Percentiles rank a stretch among this genome's conserved stretches.
Evolutionary conservation across 2,329 filamentous ascomycete species (phyloP).

Genomic region (Ophiostoma pallidulum): DNA sequence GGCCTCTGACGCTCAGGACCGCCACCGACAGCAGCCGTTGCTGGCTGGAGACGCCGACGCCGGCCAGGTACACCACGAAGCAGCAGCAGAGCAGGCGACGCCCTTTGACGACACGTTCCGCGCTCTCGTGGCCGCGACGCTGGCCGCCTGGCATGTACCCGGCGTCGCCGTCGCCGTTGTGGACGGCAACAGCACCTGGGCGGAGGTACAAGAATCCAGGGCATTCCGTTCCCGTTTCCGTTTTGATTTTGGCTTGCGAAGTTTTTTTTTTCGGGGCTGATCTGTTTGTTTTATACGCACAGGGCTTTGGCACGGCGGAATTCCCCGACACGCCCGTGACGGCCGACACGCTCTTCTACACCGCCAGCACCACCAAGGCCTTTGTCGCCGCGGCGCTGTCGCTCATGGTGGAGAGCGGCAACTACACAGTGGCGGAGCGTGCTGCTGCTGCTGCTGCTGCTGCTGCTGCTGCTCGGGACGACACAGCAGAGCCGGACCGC

Average conservation of each 20-base stretch:
- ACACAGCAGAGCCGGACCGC: too few relatives aligned
- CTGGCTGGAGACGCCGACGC: not conserved
- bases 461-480: too few relatives aligned
- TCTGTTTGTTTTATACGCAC: too few relatives aligned
- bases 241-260: too few relatives aligned
- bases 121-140: slow-evolving; percentile 10
- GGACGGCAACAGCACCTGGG: slow-evolving; percentile 32
- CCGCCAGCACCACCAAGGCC: slow-evolving; percentile 45
- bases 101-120: slow-evolving; percentile 14
- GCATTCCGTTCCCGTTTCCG: too few relatives aligned
- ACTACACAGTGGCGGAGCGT: slow-evolving; percentile 18
- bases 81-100: slow-evolving; percentile 2
- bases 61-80: too few relatives aligned
- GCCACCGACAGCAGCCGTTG: not conserved
- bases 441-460: too few relatives aligned
- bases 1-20: not conserved
- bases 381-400: slow-evolving; percentile 41
- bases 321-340: slow-evolving; percentile 32
- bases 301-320: slow-evolving; percentile 34
- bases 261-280: too few relatives aligned
- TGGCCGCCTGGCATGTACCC: slow-evolving; percentile 34
- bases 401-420: slow-evolving; percentile 36
- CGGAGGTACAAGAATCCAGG: too few relatives aligned
- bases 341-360: slow-evolving; percentile 41
- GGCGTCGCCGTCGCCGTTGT: slow-evolving; percentile 40